phyloP scores from a whole-genome alignment of 2,329 filamentous ascomycete genomes.

The Raffaelea deltoideospora region DNA sequence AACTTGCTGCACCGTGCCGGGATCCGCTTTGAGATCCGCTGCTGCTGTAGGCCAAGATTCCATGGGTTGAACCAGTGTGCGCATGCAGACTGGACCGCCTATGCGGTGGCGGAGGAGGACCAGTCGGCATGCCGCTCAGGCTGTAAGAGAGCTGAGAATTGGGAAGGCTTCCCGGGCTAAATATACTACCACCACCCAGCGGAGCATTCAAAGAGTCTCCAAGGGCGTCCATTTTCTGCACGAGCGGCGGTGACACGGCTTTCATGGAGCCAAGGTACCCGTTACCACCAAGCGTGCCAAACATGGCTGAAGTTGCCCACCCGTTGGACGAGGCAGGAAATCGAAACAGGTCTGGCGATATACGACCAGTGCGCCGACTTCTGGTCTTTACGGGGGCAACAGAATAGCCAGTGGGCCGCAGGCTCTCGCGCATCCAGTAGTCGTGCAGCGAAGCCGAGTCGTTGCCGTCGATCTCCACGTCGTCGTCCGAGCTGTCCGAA shows the following conservation, averaged over 20 bases:
- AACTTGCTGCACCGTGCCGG: too few species aligned
- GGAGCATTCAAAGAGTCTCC: conserved; percentile 31
- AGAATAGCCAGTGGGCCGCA: conserved; percentile 21
- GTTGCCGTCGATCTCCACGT: conserved; percentile 22
- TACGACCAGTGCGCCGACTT: conserved; percentile 9
- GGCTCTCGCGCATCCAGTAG: conserved; percentile 41
- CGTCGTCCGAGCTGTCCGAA: conserved; percentile 23
- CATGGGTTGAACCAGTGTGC: conserved; percentile 18
- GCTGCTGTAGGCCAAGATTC: conserved; percentile 11
- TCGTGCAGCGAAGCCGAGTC: conserved; percentile 37
- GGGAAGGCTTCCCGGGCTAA: conserved; percentile 17
- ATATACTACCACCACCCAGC: too few species aligned
- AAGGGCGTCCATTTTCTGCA: conserved; percentile 25
- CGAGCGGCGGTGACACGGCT: conserved; percentile 15
- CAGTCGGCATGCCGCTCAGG: conserved; percentile 5
- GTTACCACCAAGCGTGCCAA: conserved; percentile 23
- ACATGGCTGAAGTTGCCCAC: conserved; percentile 34
- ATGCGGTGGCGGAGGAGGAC: conserved; percentile 32
- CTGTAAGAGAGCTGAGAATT: conserved; percentile 13
- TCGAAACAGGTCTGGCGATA: conserved; percentile 38
- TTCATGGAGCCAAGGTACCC: conserved; percentile 13
- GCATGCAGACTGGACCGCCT: conserved; percentile 39
- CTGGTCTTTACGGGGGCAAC: not conserved
- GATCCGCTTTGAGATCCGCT: conserved; percentile 7
- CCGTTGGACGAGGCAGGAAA: conserved; percentile 25